Percentiles rank a stretch among this genome's conserved stretches.
Evolutionary conservation across 768 basidiomycete species (phyloP).

Genomic region (Hericium alpestre): DNA sequence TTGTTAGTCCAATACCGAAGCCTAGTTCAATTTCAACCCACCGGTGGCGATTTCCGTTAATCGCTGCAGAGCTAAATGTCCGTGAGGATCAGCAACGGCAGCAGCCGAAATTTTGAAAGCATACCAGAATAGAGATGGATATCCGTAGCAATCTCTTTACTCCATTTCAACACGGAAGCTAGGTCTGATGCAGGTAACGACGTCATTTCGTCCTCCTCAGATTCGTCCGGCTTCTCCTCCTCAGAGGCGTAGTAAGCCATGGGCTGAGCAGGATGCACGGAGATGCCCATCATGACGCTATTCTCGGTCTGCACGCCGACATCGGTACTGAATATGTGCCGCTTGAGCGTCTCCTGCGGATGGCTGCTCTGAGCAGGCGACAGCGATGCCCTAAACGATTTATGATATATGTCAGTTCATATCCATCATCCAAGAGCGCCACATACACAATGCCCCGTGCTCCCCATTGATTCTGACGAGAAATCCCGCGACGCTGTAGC

Average conservation of each 20-base stretch:
- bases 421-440: not conserved
- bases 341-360: constrained; percentile 39
- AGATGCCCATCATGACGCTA: constrained; percentile 20
- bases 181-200: constrained; percentile 52
- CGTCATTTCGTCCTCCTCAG: constrained; percentile 39
- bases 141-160: constrained; percentile 64
- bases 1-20: not conserved
- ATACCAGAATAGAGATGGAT: constrained; percentile 56
- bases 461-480: constrained; percentile 61
- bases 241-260: constrained; percentile 17
- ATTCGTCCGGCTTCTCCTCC: constrained; percentile 21
- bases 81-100: constrained; percentile 12
- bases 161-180: constrained; percentile 63
- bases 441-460: constrained; percentile 62
- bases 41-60: constrained; percentile 66
- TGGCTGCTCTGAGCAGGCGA: constrained; percentile 34
- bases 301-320: constrained; percentile 52
- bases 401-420: not conserved
- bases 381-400: constrained; percentile 34
- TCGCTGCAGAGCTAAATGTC: constrained; percentile 39
- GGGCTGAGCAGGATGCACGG: constrained; percentile 1
- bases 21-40: constrained; percentile 14
- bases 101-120: not conserved
- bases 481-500: constrained; percentile 54
- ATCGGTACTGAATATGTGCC: constrained; percentile 46